phyloP scores from a whole-genome alignment of 2,329 filamentous ascomycete genomes.

The Ophiostoma quercus region DNA sequence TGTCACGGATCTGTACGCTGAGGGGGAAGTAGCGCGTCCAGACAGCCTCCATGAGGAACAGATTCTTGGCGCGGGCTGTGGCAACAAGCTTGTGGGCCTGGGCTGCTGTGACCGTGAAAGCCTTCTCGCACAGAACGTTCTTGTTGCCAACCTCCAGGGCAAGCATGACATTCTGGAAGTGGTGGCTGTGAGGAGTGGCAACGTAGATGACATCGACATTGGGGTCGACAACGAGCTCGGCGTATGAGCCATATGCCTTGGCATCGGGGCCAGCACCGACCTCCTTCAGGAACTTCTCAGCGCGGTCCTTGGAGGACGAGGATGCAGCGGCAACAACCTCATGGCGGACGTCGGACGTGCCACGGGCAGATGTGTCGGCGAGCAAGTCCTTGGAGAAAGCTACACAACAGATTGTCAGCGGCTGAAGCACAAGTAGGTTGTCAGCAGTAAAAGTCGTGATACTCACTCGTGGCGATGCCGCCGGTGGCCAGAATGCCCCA shows the following conservation, averaged over 20 bases:
- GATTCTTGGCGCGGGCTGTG: slow-evolving; percentile 64
- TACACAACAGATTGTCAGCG: slow-evolving; percentile 29
- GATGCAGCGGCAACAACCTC: slow-evolving; percentile 75
- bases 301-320: slow-evolving; percentile 64
- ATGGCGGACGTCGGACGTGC: slow-evolving; percentile 68
- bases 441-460: neutral
- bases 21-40: slow-evolving; percentile 89
- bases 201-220: slow-evolving; percentile 84
- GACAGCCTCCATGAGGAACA: slow-evolving; percentile 80
- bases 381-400: slow-evolving; percentile 74
- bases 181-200: slow-evolving; percentile 85
- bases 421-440: neutral
- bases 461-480: slow-evolving; percentile 52
- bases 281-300: slow-evolving; percentile 66
- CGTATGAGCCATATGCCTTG: slow-evolving; percentile 73
- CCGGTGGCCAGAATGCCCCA: slow-evolving; percentile 60
- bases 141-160: slow-evolving; percentile 71
- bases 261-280: slow-evolving; percentile 61
- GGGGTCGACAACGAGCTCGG: slow-evolving; percentile 71
- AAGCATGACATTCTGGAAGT: slow-evolving; percentile 88
- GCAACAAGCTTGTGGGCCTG: slow-evolving; percentile 69
- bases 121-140: slow-evolving; percentile 86
- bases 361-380: slow-evolving; percentile 63
- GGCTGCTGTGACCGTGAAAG: slow-evolving; percentile 75
- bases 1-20: slow-evolving; percentile 66